Base-by-base conservation (phyloP, 2,329 filamentous ascomycete species). In the Monosporascus sp. region DNA sequence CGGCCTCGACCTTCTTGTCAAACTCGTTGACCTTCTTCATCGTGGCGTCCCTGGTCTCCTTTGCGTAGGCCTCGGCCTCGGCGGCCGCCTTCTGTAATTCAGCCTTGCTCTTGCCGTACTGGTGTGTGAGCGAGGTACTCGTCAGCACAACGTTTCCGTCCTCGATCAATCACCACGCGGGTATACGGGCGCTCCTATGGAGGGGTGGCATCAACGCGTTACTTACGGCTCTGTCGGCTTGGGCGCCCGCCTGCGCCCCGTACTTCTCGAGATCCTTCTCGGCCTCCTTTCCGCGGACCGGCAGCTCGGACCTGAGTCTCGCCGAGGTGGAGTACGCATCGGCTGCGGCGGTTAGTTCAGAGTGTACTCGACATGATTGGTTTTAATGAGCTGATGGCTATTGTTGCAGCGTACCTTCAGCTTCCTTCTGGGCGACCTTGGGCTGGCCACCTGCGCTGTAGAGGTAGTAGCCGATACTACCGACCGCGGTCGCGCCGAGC, bases 391-490 rank as follows among this genome's bases (percentile, higher is more conserved):
- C 11, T 14, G 31, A 3, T 5, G 14, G 31, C 31, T 34, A 14
- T 14, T 14, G 22, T 22, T 47, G 44, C 19, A 24, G 76, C 85
- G 46, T 76, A 96, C 93, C 83, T 77, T 96, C 89, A 62, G 89
- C 81, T 71, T 94, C 80, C 79, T 93, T 89, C 80, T 91, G 84
- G n/a, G 92, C 93, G 49, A 82, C 84, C 72, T 88, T 90, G 50
- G 90, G 80, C 70, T 85, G 82, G 54, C 93, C 92, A 57, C 93
- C 93, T 17, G 92, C 88, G 50, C 75, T 80, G 79, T 96, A 99
- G 58, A 97, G 82, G 78, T 97, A 97, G 80, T 96, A 97, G 44
- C 88, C 91, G 54, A 85, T 76, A 59, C 85, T 87, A 64, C 82
- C 83, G 34, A 81, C 86, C 60, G 83, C 84, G 55, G 78, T 82